phyloP scores from a whole-genome alignment of 139 green algal species.

The Zygnema cylindricum region DNA sequence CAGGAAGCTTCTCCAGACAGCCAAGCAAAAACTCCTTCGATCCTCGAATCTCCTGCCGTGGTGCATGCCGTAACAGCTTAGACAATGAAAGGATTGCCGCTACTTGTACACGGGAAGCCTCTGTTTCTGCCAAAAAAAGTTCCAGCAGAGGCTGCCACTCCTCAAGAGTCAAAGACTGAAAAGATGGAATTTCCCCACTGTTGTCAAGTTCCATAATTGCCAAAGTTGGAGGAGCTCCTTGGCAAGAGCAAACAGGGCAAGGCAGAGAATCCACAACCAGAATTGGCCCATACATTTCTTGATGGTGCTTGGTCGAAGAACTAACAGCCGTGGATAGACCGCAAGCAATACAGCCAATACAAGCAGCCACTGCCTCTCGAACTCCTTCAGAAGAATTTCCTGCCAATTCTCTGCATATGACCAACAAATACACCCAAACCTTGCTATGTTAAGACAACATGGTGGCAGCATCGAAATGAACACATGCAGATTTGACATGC shows the following conservation, averaged over 20 bases:
- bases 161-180: too few relatives aligned
- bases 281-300: not conserved
- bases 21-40: not conserved
- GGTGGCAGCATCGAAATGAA: too few relatives aligned
- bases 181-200: slow-evolving; percentile 10
- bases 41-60: not conserved
- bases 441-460: not conserved
- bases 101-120: not conserved
- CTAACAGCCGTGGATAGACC: not conserved
- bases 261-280: not conserved
- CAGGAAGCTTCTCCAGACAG: slow-evolving; percentile 26
- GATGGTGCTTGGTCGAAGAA: not conserved
- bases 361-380: slow-evolving; percentile 13
- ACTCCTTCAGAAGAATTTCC: slow-evolving; percentile 1
- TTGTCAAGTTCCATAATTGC: not conserved
- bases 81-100: not conserved
- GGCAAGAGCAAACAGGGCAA: not conserved
- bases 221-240: not conserved
- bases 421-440: slow-evolving; percentile 10
- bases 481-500: slow-evolving; percentile 4
- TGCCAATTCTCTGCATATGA: slow-evolving; percentile 11
- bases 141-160: slow-evolving; percentile 7
- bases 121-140: not conserved
- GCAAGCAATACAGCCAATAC: slow-evolving; percentile 8
- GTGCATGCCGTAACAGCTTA: not conserved